phyloP scores from a whole-genome alignment of 2,329 filamentous ascomycete genomes.

The Trichoderma gracile region DNA sequence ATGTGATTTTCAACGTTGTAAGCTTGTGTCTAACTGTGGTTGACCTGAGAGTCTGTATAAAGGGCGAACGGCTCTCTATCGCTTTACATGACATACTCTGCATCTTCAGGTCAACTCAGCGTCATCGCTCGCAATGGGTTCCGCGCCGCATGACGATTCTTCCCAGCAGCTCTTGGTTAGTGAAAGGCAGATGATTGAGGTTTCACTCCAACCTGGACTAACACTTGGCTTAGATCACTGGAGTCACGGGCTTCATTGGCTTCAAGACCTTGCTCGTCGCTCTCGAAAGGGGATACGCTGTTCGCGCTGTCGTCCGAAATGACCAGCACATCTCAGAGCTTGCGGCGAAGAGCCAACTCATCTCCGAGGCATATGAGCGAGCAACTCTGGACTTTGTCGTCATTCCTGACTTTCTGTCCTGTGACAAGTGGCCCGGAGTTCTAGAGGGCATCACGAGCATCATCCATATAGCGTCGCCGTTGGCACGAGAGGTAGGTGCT shows the following conservation, averaged over 20 bases:
- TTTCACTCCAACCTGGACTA: background rate
- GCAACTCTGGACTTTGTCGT: slow-evolving; percentile 21
- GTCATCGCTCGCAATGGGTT: background rate
- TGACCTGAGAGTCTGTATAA: background rate
- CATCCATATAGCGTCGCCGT: slow-evolving; percentile 27
- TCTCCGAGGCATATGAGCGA: background rate
- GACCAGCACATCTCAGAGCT: slow-evolving; percentile 11
- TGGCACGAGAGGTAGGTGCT: slow-evolving; percentile 23
- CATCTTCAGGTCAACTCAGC: background rate
- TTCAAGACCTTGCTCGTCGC: slow-evolving; percentile 15
- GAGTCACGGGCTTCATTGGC: slow-evolving; percentile 15
- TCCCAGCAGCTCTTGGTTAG: background rate
- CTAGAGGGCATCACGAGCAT: slow-evolving; percentile 26
- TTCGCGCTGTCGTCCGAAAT: slow-evolving; percentile 24
- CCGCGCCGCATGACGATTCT: background rate
- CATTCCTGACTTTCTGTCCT: slow-evolving; percentile 22
- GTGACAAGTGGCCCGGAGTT: background rate
- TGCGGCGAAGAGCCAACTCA: background rate
- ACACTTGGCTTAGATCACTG: slow-evolving; percentile 38
- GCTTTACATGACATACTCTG: background rate
- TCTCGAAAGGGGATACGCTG: slow-evolving; percentile 15
- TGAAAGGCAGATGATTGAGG: fast-evolving
- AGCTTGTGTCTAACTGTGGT: background rate
- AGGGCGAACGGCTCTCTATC: background rate
- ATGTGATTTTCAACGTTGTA: background rate